Evolutionary conservation across 2,329 filamentous ascomycete species (phyloP), one percentile per base, ranked within the genome.

Genomic region (Orbilia quercus): DNA sequence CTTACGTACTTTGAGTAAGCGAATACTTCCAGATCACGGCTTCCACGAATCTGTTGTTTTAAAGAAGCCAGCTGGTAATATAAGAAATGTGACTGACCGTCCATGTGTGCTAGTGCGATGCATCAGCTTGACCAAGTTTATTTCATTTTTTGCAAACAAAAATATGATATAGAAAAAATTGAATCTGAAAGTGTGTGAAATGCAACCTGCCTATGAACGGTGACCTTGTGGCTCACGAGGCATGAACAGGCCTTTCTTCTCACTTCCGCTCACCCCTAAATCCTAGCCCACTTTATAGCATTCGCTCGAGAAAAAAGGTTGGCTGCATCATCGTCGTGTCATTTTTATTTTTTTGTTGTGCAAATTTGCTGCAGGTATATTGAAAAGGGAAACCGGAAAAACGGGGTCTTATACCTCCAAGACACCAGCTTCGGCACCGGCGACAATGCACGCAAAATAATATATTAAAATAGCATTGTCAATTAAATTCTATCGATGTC

Each of bases 121-220:
- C 38, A 55, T 9, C 53, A 16, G 16, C 14, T 57, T 36, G 38
- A 44, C 22, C 53, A 44, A 28, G 22, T 44, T 40, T 47, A 34
- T 18, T 58, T 18, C 14, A 7, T 47, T 12, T 58, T 34, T 40
- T 40, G 36, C 20, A 20, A 23, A 42, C 22, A 34, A 57, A 57
- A 70, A 70, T 53, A 45, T 54, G 64, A 57, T 55, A 62, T 48
- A 54, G 50, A 55, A 60, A 44, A 34, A n/a, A n/a, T n/a, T n/a
- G n/a, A n/a, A n/a, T n/a, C n/a, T 31, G 28, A 45, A 12, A n/a
- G n/a, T 38, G 18, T 55, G 22, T 18, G 42, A 40, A 45, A 64
- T 71, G 58, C 54, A 58, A 72, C 67, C 45, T 54, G 53, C 67
- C 67, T 60, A 47, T 54, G 59, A 45, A 47, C 53, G 54, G 36